These are phyloP conservation scores for Candida stauntonica DNA, from an alignment of 805 yeast genomes.

Conservation along the genomic window DNA sequence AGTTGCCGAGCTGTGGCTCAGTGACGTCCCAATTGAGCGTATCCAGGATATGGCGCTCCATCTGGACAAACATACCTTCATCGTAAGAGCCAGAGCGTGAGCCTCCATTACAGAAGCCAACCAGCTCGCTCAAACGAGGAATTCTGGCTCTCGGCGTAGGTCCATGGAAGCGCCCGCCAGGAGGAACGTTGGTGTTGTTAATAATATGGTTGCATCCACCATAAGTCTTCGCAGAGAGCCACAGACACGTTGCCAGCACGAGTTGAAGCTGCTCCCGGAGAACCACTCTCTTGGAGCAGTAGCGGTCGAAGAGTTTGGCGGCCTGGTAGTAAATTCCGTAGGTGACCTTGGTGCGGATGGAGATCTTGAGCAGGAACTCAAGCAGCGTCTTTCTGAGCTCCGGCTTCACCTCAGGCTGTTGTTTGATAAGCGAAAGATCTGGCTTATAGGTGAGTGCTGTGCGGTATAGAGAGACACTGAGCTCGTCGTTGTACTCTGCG, in stretches of 20 bases:
- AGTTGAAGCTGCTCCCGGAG: slow-evolving; percentile 83
- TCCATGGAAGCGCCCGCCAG: slow-evolving; percentile 59
- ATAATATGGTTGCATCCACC: slow-evolving; percentile 71
- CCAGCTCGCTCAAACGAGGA: slow-evolving; percentile 69
- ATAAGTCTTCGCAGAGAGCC: slow-evolving; percentile 87
- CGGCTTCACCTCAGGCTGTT: slow-evolving; percentile 85
- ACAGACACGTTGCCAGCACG: slow-evolving; percentile 85
- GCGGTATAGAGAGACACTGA: slow-evolving; percentile 36
- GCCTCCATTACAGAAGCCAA: slow-evolving; percentile 62
- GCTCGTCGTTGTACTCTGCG: slow-evolving; percentile 50
- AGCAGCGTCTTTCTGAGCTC: slow-evolving; percentile 68
- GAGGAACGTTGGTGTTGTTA: slow-evolving; percentile 42
- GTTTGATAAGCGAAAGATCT: slow-evolving; percentile 60
- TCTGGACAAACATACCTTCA: slow-evolving; percentile 74
- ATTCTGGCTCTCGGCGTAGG: slow-evolving; percentile 73
- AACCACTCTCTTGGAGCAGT: slow-evolving; percentile 83
- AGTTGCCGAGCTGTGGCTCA: slow-evolving; percentile 56
- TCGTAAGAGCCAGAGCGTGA: slow-evolving; percentile 52
- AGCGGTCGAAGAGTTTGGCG: slow-evolving; percentile 79
- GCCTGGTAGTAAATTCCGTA: slow-evolving; percentile 66
- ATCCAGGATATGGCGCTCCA: slow-evolving; percentile 72
- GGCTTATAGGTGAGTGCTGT: slow-evolving; percentile 42
- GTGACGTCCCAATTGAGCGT: slow-evolving; percentile 72
- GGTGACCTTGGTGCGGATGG: slow-evolving; percentile 59
- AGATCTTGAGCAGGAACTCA: slow-evolving; percentile 73